Percentiles rank a stretch among this genome's conserved stretches.
These are phyloP conservation scores for Haplosporangium sp. DNA, from an alignment of 371 early-diverging fungal species.

Conservation along the genomic window DNA sequence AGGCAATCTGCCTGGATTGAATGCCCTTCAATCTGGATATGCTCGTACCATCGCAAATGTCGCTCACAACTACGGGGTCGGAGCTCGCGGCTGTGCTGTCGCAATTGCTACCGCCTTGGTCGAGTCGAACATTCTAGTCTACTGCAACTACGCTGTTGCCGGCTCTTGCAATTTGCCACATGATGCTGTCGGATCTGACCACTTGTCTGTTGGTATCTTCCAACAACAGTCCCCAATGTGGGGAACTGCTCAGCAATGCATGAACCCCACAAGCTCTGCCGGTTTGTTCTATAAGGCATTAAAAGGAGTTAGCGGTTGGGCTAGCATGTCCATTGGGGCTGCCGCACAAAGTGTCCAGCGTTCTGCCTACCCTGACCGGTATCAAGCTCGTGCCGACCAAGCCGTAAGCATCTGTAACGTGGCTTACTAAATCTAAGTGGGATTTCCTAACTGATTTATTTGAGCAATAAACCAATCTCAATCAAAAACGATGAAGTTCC, in stretches of 20 bases:
- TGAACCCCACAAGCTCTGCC: conserved; percentile 17
- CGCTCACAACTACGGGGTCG: conserved; percentile 16
- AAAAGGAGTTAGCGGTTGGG: conserved; percentile 17
- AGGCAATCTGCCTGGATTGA: conserved; percentile 2
- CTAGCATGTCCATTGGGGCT: conserved; percentile 17
- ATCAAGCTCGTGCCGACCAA: conserved; percentile 11
- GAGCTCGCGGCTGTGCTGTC: conserved; percentile 19
- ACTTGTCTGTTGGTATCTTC: conserved; percentile 25
- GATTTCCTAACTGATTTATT: no score
- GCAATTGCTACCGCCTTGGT: conserved; percentile 28
- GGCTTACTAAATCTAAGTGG: conserved; percentile 11
- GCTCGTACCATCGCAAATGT: conserved; percentile 20
- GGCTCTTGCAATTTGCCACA: conserved; percentile 21
- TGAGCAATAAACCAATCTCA: no score
- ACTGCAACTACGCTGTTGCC: conserved; percentile 20
- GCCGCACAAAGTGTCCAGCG: conserved; percentile 21
- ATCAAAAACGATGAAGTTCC: no score
- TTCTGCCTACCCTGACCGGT: conserved; percentile 18
- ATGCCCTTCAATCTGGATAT: conserved; percentile 20
- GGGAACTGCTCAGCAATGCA: conserved; percentile 21
- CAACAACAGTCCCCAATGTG: conserved; percentile 25
- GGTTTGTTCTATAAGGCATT: conserved; percentile 19
- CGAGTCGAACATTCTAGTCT: conserved; percentile 17
- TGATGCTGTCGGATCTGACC: conserved; percentile 26
- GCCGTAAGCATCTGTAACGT: conserved; percentile 13